A percentile compares a stretch with the other conserved stretches of the same genome.
These are phyloP conservation scores for Prunus dulcis DNA, from an alignment of 306 rosid species.

Conservation along the genomic window DNA sequence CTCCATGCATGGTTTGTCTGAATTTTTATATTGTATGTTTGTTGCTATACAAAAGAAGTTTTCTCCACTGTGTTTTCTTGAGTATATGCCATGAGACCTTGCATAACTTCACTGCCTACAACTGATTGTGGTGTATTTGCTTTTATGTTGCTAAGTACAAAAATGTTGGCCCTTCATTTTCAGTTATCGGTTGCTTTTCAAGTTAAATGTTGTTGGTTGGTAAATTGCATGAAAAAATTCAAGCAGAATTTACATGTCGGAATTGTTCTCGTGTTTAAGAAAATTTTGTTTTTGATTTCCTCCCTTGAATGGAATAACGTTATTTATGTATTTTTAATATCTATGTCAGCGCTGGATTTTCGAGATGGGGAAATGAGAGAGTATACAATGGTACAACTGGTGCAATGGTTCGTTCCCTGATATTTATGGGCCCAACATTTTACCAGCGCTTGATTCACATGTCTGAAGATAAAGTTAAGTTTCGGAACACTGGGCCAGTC, in stretches of 20 bases:
- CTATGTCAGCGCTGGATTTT: constrained; percentile 75
- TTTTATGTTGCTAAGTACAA: background rate
- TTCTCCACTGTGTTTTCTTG: background rate
- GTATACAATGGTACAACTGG: constrained; percentile 92
- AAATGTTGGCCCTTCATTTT: background rate
- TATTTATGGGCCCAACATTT: constrained; percentile 97
- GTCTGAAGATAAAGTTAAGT: constrained; percentile 95
- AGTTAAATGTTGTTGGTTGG: background rate
- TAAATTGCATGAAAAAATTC: background rate
- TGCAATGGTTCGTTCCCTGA: constrained; percentile 75
- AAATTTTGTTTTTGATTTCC: background rate
- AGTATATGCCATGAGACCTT: background rate
- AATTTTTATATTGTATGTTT: background rate
- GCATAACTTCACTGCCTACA: background rate
- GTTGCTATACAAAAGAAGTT: background rate
- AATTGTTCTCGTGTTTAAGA: background rate
- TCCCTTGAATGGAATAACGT: background rate
- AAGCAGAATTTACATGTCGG: background rate
- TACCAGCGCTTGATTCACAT: constrained; percentile 92
- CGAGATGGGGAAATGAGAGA: constrained; percentile 89
- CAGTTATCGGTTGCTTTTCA: background rate
- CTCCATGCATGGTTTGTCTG: background rate
- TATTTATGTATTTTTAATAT: constrained; percentile 13
- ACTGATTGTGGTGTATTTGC: background rate
- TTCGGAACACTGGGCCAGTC: constrained; percentile 95